These are phyloP conservation scores for Aureobasidium sp. DNA, from an alignment of 2,329 filamentous ascomycete genomes.

Conservation along the genomic window DNA sequence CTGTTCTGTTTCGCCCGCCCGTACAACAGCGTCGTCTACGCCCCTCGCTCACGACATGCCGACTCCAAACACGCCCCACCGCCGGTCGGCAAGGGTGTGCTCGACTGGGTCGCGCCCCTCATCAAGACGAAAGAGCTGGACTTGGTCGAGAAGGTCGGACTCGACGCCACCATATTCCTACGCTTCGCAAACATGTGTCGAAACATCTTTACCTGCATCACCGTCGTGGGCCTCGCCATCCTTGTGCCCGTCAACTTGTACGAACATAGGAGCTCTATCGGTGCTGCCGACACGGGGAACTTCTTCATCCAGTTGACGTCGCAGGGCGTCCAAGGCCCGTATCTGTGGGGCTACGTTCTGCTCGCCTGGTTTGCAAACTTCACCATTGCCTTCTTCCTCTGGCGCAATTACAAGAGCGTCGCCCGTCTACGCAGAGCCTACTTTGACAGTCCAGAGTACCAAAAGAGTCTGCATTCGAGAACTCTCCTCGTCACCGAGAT, in stretches of 20 bases:
- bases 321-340: conserved; percentile 38
- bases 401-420: conserved; percentile 79
- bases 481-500: conserved; percentile 70
- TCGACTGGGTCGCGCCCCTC: conserved; percentile 77
- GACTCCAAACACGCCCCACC: conserved; percentile 86
- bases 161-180: conserved; percentile 87
- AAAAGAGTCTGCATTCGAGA: conserved; percentile 70
- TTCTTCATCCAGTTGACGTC: conserved; percentile 51
- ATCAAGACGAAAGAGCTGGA: conserved; percentile 68
- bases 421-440: conserved; percentile 63
- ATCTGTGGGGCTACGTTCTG: conserved; percentile 51
- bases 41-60: conserved; percentile 85
- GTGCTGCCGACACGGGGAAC: conserved; percentile 21
- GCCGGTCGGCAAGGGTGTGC: conserved; percentile 73
- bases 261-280: conserved; percentile 23
- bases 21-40: conserved; percentile 86
- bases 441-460: conserved; percentile 80
- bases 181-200: conserved; percentile 85
- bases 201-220: conserved; percentile 71
- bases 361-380: conserved; percentile 59
- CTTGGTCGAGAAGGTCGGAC: conserved; percentile 70
- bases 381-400: conserved; percentile 72
- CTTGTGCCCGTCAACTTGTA: conserved; percentile 73
- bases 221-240: conserved; percentile 63
- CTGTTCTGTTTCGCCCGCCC: conserved; percentile 84